A percentile compares a stretch with the other conserved stretches of the same genome.
These are phyloP conservation scores for Syzygium grande DNA, from an alignment of 345 rosid species.

Conservation along the genomic window DNA sequence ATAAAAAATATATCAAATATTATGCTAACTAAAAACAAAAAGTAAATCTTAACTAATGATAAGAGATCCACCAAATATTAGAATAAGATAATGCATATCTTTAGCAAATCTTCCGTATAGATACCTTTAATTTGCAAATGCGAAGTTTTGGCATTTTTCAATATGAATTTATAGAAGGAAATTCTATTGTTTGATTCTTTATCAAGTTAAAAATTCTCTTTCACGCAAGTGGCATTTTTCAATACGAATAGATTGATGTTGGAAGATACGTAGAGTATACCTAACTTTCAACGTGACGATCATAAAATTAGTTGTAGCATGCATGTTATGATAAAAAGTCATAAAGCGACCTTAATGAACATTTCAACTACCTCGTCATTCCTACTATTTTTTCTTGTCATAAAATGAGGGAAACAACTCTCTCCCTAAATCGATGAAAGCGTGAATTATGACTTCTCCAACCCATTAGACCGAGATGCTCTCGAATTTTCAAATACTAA, in stretches of 20 bases:
- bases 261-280: neutral
- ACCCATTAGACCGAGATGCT: neutral
- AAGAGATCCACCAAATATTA: no score
- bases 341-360: neutral
- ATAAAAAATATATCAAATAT: no score
- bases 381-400: neutral
- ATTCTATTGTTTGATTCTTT: neutral
- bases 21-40: no score
- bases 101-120: neutral
- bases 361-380: neutral
- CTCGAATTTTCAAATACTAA: neutral
- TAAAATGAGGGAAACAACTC: neutral
- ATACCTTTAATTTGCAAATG: neutral
- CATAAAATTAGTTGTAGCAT: neutral
- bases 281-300: neutral
- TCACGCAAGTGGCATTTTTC: neutral
- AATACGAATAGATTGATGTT: neutral
- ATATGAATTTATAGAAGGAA: neutral
- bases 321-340: neutral
- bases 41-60: no score
- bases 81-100: neutral
- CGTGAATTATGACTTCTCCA: neutral
- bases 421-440: neutral
- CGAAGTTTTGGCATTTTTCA: neutral
- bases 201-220: neutral